phyloP scores from a whole-genome alignment of 768 basidiomycete genomes.

The Cubamyces lactineus region DNA sequence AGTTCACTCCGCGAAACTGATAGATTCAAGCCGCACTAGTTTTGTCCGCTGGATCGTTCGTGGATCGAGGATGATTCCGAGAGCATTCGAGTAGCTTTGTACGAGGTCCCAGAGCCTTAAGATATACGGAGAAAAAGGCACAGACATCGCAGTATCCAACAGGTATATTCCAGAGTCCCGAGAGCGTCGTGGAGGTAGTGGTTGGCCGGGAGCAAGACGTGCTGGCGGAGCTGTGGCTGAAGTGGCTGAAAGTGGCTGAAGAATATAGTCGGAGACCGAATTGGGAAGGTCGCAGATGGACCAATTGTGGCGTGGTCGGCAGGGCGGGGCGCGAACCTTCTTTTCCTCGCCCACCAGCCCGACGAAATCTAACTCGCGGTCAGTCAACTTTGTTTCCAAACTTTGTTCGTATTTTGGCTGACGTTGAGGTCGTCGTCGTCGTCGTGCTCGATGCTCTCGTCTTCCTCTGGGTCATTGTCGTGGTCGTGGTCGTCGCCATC shows the following conservation, averaged over 20 bases:
- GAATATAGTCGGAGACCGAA: conserved; percentile 22
- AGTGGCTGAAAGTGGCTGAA: conserved; percentile 8
- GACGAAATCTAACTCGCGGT: conserved; percentile 66
- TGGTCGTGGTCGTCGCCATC: conserved; percentile 16
- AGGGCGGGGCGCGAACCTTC: conserved; percentile 34
- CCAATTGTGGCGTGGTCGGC: conserved; percentile 29
- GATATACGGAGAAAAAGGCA: neutral
- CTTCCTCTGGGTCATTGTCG: conserved; percentile 2
- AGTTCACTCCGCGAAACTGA: conserved; percentile 9
- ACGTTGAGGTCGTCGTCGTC: conserved; percentile 38
- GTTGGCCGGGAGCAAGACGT: neutral
- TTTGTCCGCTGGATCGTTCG: conserved; percentile 18
- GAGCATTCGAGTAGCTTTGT: too few species aligned
- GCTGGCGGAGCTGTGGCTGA: conserved; percentile 6
- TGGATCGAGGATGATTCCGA: neutral
- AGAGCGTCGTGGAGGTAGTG: neutral
- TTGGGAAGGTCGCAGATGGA: conserved; percentile 13
- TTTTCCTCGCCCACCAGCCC: conserved; percentile 32
- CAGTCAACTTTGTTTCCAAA: conserved; percentile 73
- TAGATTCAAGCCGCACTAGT: neutral
- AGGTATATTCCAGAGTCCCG: too few species aligned
- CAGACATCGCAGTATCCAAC: neutral
- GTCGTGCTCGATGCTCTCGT: conserved; percentile 27
- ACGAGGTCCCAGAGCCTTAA: neutral
- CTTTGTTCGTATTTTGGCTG: conserved; percentile 56